Base-by-base conservation (phyloP, 306 rosid species). In the Rosa chinensis region DNA sequence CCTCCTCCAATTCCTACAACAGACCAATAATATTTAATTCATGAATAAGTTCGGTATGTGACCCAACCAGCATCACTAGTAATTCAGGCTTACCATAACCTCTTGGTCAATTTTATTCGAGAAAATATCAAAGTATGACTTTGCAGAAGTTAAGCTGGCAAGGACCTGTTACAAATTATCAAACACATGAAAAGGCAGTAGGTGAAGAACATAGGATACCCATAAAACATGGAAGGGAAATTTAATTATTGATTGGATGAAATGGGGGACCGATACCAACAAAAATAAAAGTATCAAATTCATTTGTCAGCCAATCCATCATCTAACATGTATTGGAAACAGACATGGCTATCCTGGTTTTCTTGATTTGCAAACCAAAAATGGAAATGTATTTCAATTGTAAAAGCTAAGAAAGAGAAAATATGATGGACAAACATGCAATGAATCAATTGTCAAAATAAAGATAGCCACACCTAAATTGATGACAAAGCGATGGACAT, bases 1-100 rank as follows among this genome's bases (percentile, higher is more conserved):
- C 94, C 90, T 94, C 98, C 88, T 92, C 97, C 45, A 90, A 75
- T 85, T 90, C 97, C 98, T 94, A 85, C 11, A 78, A 85, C 82
- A 68, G 82, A 70, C 39, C 66, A 81, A 76, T 48, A 74, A 78
- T 76, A 72, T 53, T 48, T 77, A 88, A 16, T 70, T 70, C 67
- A 73, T 39, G 14, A 1, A 61, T 18, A 62, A 43, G 44, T 63
- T 68, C 40, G 5, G 55, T 76, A 81, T 25, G 59, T 49, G 72
- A 70, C 12, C 13, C 67, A 83, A 80, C 81, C 28, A 59, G 52
- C n/a, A 86, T 62, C 44, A 16, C 78, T 21, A 48, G 62, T 79
- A 80, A 74, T 53, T 70, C 70, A 20, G 82, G 79, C 88, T 78
- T 85, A 94, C 98, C 96, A 86, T 76, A 61, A 74, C 89, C 75